These are phyloP conservation scores for Penicillium sp. DNA, from an alignment of 2,329 filamentous ascomycete genomes.

Conservation along the genomic window DNA sequence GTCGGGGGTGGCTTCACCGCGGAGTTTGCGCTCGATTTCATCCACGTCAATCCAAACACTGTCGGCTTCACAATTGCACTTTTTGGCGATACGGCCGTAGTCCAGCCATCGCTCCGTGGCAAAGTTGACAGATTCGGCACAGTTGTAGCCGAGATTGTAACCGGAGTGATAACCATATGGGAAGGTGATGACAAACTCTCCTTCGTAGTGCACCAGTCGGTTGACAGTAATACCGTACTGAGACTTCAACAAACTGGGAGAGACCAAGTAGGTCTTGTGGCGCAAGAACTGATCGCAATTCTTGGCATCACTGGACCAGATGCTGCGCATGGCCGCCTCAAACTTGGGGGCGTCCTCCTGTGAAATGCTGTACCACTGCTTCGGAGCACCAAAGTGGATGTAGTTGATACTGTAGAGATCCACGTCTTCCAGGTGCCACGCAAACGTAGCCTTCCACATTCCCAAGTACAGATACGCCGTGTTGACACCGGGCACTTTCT, in stretches of 20 bases:
- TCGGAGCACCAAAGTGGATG: conserved; percentile 96
- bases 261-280: conserved; percentile 97
- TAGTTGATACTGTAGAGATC: conserved; percentile 99
- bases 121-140: conserved; percentile 98
- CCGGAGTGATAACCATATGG: conserved; percentile 98
- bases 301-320: conserved; percentile 94
- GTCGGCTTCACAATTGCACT: conserved; percentile 94
- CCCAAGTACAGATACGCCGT: conserved; percentile 96
- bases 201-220: conserved; percentile 90
- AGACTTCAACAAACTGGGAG: conserved; percentile 80
- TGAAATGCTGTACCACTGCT: conserved; percentile 99
- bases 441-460: conserved; percentile 99
- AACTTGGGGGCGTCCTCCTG: conserved; percentile 92
- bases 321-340: conserved; percentile 80
- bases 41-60: conserved; percentile 98
- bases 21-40: conserved; percentile 90
- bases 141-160: conserved; percentile 98
- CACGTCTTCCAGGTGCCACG: conserved; percentile 98
- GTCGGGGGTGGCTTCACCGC: conserved; percentile 72
- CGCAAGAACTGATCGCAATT: conserved; percentile 94
- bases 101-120: conserved; percentile 93
- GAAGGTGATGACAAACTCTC: conserved; percentile 97
- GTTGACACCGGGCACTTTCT: conserved; percentile 96
- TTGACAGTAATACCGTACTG: conserved; percentile 96
- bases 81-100: conserved; percentile 93